Percentiles rank a stretch among this genome's conserved stretches.
Evolutionary conservation across 2,329 filamentous ascomycete genomes (phyloP).

Genomic region (Colletotrichum filicis): DNA sequence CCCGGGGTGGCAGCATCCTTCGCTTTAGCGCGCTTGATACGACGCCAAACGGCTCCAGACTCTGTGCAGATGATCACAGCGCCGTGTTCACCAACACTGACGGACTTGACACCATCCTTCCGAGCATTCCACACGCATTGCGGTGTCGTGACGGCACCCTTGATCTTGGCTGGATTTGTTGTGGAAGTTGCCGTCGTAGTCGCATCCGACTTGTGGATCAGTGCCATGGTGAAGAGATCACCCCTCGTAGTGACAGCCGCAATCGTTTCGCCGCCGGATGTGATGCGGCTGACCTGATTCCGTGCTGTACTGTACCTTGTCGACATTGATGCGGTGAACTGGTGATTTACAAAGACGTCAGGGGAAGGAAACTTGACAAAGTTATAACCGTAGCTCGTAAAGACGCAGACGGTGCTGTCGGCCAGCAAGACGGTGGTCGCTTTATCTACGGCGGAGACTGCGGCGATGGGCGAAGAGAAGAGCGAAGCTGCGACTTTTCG

Average conservation of each 20-base stretch:
- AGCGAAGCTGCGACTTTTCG: slow-evolving; percentile 90
- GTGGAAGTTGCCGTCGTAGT: slow-evolving; percentile 76
- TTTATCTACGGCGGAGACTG: slow-evolving; percentile 88
- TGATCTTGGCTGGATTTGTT: slow-evolving; percentile 92
- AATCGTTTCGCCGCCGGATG: slow-evolving; percentile 90
- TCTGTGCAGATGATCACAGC: slow-evolving; percentile 94
- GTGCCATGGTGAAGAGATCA: slow-evolving; percentile 86
- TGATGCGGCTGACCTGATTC: slow-evolving; percentile 80
- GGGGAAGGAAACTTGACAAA: slow-evolving; percentile 83
- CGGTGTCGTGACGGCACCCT: slow-evolving; percentile 80
- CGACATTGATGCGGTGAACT: slow-evolving; percentile 73
- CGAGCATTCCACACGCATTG: slow-evolving; percentile 89
- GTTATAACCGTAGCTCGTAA: slow-evolving; percentile 96
- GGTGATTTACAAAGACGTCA: slow-evolving; percentile 77
- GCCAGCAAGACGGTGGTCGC: slow-evolving; percentile 88
- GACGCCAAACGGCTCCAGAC: slow-evolving; percentile 92
- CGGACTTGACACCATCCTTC: slow-evolving; percentile 87
- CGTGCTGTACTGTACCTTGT: slow-evolving; percentile 72
- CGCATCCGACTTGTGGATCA: slow-evolving; percentile 75
- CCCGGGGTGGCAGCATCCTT: slow-evolving; percentile 70
- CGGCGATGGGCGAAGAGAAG: slow-evolving; percentile 77
- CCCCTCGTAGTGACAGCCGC: slow-evolving; percentile 86
- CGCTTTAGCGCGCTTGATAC: slow-evolving; percentile 83
- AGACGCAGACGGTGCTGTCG: slow-evolving; percentile 90
- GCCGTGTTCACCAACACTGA: slow-evolving; percentile 90